Base-by-base conservation (phyloP, 2,329 filamentous ascomycete species). In the Arthrobotrys megalospora region DNA sequence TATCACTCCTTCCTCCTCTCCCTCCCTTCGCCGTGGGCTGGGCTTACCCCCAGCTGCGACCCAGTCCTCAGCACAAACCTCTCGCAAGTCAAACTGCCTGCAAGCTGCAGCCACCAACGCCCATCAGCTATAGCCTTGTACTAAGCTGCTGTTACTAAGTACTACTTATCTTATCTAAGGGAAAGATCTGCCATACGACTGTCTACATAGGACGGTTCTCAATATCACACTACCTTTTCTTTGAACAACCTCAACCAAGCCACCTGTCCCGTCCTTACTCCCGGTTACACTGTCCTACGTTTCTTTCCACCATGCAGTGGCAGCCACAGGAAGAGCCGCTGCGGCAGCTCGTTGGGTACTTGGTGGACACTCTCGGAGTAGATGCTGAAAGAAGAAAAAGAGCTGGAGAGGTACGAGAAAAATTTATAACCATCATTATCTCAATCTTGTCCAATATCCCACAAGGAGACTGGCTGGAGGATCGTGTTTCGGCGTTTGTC, bases 281-380 rank as follows among this genome's bases (percentile, higher is more conserved):
- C 66, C 66, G 60, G 58, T 66, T 50, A 55, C 60, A 58, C 62
- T 62, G 60, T 65, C 60, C 41, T 60, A 63, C 45, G 45, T 67
- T 58, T 50, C 45, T 47, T 63, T 52, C 36, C 67, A 86, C 83
- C 84, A 97, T 97, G 94, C 90, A 91, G 85, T 99, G 96, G 96
- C 93, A 97, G 87, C 96, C 96, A 80, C 88, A 92, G 83, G 90
- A 91, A 83, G 93, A 94, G 88, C 93, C 92, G 84, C 88, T 99
- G 87, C 89, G 89, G 88, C 94, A 97, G 88, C 90, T 99, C 81
- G 92, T 93, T 81, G 89, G 91, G 83, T 97, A 91, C 85, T 89
- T 99, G 83, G 93, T 91, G 86, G 94, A 98, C 86, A 97, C 80
- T 65, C 21, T 79, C 21, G 76, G 76, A 11, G 55, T 47, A 45